Base-by-base conservation (phyloP, 2,329 filamentous ascomycete genomes). In the Cladophialophora exuberans region DNA sequence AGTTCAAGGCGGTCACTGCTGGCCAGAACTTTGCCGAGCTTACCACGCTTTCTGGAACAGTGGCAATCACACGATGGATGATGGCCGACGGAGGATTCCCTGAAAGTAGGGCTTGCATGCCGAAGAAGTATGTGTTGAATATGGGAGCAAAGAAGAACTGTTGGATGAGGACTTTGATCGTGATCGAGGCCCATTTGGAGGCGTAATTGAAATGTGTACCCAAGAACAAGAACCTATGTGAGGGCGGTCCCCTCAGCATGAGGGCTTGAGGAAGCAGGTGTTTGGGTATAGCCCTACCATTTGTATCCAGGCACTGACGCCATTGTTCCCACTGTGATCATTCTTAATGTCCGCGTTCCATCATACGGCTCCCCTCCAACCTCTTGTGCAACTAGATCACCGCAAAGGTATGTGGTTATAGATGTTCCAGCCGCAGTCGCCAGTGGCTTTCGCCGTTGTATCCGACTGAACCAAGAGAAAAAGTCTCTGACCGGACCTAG, bases 1-100 rank as follows among this genome's bases (percentile, higher is more conserved):
- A 95, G 70, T 81, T 92, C 68, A 97, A 86, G 0, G 90, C 90
- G 10, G 88, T 95, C 13, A 96, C 87, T 0, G 84, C 84, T 0
- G 92, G 93, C 92, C 92, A 97, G 20, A 97, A 72, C 74, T 95
- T 96, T 70, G 85, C 85, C 57, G 86, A 89, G 70, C 94, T 96
- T 67, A 84, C 70, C 67, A 89, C 83, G 66, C 86, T 91, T 20
- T 81, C 79, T 0, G 91, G 90, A 0, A 96, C 87, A 0, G 91
- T 91, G 55, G 84, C 79, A 62, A 81, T 81, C 55, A 97, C 79
- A 46, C 89, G 84, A 64, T 89, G 83, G 70, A 82, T 81, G 1
- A 87, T 82, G 50, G 89, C 86, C 5, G 74, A 68, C 1, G 85
- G 67, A 0, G 79, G 80, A 23, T 87, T 86, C 31, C 90, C 91